Conservation (phyloP, 768 basidiomycete species). For the Calocera cornea region DNA sequence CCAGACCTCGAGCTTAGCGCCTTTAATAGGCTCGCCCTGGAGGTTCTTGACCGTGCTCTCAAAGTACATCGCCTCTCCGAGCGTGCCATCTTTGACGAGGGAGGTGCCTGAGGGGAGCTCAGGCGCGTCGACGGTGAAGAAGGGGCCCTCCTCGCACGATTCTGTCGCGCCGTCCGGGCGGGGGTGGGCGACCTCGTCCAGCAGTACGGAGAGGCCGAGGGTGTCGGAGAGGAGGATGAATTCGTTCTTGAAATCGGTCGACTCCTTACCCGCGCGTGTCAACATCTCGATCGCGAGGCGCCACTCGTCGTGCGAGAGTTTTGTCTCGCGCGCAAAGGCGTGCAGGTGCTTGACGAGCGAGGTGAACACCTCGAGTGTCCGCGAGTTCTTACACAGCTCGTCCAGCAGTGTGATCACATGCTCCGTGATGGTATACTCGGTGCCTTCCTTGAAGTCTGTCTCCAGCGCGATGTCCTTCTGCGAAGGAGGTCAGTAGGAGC, state of each 20-base stretch:
- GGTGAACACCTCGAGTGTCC: constrained; percentile 23
- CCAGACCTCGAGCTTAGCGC: constrained; percentile 29
- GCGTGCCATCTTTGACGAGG: constrained; percentile 17
- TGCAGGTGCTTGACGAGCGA: constrained; percentile 27
- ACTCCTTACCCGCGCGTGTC: constrained; percentile 29
- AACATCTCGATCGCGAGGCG: constrained; percentile 27
- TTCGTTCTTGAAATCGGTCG: constrained; percentile 28
- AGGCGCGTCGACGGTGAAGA: constrained; percentile 24
- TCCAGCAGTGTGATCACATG: constrained; percentile 24
- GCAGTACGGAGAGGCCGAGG: constrained; percentile 27
- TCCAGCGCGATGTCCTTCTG: constrained; percentile 23
- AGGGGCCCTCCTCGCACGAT: constrained; percentile 27
- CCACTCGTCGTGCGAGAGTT: constrained; percentile 31
- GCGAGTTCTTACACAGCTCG: constrained; percentile 21
- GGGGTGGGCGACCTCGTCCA: constrained; percentile 29
- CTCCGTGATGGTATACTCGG: constrained; percentile 27
- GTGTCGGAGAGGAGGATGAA: constrained; percentile 32
- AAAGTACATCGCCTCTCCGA: constrained; percentile 28
- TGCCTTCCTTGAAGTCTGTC: constrained; percentile 24
- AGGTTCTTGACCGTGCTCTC: constrained; percentile 26
- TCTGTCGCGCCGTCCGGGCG: constrained; percentile 25
- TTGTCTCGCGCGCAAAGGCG: constrained; percentile 28
- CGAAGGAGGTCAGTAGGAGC: background rate
- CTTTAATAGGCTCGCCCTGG: constrained; percentile 23
- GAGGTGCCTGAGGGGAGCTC: constrained; percentile 22